Evolutionary conservation across 2,329 filamentous ascomycete genomes (phyloP).

Genomic region (Hymenoscyphus fraxineus): DNA sequence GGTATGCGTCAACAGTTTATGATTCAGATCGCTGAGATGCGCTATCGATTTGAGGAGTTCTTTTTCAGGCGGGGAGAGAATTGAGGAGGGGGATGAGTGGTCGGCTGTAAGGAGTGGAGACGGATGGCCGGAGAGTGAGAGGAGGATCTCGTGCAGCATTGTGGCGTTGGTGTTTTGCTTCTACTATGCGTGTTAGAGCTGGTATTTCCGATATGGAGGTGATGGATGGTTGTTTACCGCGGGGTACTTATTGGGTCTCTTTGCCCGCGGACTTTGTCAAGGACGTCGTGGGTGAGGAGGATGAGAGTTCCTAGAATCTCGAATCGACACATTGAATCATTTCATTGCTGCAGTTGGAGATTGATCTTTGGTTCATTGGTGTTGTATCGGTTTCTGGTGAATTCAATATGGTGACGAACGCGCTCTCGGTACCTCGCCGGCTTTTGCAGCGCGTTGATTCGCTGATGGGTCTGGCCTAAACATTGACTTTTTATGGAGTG

Average conservation of each 20-base stretch:
- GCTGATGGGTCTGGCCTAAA: background rate
- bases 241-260: constrained; percentile 10
- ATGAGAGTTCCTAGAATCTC: constrained; percentile 33
- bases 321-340: constrained; percentile 34
- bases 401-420: background rate
- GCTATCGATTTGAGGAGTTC: constrained; percentile 75
- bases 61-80: constrained; percentile 73
- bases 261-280: constrained; percentile 20
- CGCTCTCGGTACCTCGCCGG: background rate
- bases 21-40: constrained; percentile 74
- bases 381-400: background rate
- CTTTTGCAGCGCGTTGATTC: background rate
- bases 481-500: no score
- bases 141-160: constrained; percentile 98
- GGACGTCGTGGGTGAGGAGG: constrained; percentile 27
- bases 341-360: background rate
- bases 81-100: constrained; percentile 44
- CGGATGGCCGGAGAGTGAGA: constrained; percentile 90
- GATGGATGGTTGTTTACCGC: constrained; percentile 11
- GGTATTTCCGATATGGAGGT: background rate
- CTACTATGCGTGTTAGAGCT: background rate
- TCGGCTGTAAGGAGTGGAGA: constrained; percentile 73
- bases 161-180: constrained; percentile 4
- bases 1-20: constrained; percentile 64
- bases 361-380: background rate